These are phyloP conservation scores for Metschnikowia hibisci DNA, from an alignment of 805 yeast genomes.

Conservation along the genomic window DNA sequence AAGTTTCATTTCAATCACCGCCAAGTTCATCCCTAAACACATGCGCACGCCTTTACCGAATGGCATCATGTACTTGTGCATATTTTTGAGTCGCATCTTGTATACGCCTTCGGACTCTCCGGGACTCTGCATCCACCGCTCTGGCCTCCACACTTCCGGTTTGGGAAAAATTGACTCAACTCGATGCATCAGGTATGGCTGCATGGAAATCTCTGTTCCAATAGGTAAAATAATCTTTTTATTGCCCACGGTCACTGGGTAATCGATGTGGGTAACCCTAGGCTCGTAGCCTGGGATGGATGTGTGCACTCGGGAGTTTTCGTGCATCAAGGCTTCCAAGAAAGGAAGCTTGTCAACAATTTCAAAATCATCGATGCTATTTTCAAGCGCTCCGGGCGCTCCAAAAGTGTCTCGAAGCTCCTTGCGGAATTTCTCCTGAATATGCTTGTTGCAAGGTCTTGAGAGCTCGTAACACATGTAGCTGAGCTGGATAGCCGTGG, in stretches of 20 bases:
- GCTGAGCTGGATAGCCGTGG: slow-evolving; percentile 45
- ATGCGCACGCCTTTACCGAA: slow-evolving; percentile 72
- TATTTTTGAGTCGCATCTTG: slow-evolving; percentile 35
- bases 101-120: slow-evolving; percentile 32
- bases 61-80: slow-evolving; percentile 56
- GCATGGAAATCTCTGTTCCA: slow-evolving; percentile 57
- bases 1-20: slow-evolving; percentile 61
- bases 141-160: slow-evolving; percentile 53
- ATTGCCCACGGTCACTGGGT: slow-evolving; percentile 16
- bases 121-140: slow-evolving; percentile 52
- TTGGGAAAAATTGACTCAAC: slow-evolving; percentile 46
- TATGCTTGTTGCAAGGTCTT: slow-evolving; percentile 39
- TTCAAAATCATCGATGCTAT: slow-evolving; percentile 28
- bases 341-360: slow-evolving; percentile 53
- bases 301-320: slow-evolving; percentile 58
- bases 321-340: slow-evolving; percentile 59
- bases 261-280: slow-evolving; percentile 38
- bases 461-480: slow-evolving; percentile 59
- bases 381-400: slow-evolving; percentile 18
- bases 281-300: slow-evolving; percentile 78
- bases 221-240: slow-evolving; percentile 37
- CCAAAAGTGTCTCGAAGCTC: slow-evolving; percentile 45
- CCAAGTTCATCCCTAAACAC: slow-evolving; percentile 72
- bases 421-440: slow-evolving; percentile 44
- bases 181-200: slow-evolving; percentile 64